These are phyloP conservation scores for Neofusicoccum umdonicola DNA, from an alignment of 2,329 filamentous ascomycete genomes.

Conservation along the genomic window DNA sequence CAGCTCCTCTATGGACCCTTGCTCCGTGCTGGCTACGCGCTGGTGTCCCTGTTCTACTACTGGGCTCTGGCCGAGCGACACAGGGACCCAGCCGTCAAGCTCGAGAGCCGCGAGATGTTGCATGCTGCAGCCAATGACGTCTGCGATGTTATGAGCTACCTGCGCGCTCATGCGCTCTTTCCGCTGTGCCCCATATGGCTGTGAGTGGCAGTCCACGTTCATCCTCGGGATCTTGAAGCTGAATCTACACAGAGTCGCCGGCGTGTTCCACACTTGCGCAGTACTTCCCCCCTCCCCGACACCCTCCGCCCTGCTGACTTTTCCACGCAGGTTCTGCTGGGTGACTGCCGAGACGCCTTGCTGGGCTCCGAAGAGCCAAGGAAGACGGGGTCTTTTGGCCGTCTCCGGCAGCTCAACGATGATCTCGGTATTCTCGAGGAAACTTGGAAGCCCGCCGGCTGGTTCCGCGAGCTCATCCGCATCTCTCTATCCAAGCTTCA, in stretches of 20 bases:
- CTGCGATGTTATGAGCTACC: conserved; percentile 6
- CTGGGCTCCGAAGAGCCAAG: not conserved
- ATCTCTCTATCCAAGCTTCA: conserved; percentile 7
- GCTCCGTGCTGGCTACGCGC: not conserved
- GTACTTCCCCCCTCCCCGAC: not conserved
- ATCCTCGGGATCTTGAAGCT: not conserved
- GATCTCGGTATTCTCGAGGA: not conserved
- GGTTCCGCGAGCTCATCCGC: conserved; percentile 7
- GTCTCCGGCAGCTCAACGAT: not conserved
- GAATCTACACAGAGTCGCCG: not conserved
- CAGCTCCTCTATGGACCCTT: not conserved
- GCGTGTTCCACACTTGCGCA: conserved; percentile 1
- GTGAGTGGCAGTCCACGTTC: not conserved
- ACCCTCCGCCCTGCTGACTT: no score
- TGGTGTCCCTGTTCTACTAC: not conserved
- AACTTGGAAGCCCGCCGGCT: not conserved
- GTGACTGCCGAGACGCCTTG: not conserved
- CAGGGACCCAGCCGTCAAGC: not conserved
- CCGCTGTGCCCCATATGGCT: not conserved
- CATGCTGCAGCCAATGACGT: not conserved
- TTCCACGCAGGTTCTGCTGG: not conserved
- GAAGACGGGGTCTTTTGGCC: not conserved
- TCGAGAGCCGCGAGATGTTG: not conserved
- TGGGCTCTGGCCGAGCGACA: not conserved
- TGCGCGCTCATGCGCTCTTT: not conserved